These are phyloP conservation scores for Hericium erinaceus DNA, from an alignment of 768 basidiomycete genomes.

Conservation along the genomic window DNA sequence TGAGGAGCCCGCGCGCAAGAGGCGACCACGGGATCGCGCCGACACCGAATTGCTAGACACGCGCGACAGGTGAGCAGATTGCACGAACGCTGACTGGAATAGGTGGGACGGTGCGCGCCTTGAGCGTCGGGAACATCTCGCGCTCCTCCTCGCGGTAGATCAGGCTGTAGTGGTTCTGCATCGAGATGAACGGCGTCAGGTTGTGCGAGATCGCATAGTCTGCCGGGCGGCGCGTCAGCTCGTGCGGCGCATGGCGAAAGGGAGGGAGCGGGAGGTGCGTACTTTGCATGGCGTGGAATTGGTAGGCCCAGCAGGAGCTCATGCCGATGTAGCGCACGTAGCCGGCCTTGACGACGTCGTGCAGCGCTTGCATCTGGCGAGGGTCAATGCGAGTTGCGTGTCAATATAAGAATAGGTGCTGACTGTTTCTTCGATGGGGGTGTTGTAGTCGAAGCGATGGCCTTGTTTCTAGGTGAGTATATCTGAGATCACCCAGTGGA, in stretches of 20 bases:
- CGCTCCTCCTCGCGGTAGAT: conserved; percentile 37
- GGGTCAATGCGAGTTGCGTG: neutral
- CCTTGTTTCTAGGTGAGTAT: conserved; percentile 7
- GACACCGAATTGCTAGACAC: conserved; percentile 22
- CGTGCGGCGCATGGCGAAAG: neutral
- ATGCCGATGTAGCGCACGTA: conserved; percentile 30
- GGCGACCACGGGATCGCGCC: conserved; percentile 35
- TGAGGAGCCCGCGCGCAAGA: conserved; percentile 20
- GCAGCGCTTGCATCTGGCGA: conserved; percentile 30
- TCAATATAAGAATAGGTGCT: neutral
- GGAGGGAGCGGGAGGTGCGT: neutral
- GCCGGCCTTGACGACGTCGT: conserved; percentile 33
- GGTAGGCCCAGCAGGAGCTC: conserved; percentile 23
- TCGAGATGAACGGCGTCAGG: conserved; percentile 34
- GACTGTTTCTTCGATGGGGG: conserved; percentile 32
- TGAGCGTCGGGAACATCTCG: conserved; percentile 25
- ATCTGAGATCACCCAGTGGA: neutral
- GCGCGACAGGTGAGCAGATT: neutral
- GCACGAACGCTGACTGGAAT: neutral
- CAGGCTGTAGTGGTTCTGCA: conserved; percentile 37
- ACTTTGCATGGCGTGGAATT: conserved; percentile 23
- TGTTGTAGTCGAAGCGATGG: conserved; percentile 33
- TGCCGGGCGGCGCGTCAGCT: neutral
- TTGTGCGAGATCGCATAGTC: conserved; percentile 21
- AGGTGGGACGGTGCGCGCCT: conserved; percentile 6